Evolutionary conservation across 768 basidiomycete genomes (phyloP), one percentile per base, ranked within the genome.

Genomic region (Psilocybe azurescens): DNA sequence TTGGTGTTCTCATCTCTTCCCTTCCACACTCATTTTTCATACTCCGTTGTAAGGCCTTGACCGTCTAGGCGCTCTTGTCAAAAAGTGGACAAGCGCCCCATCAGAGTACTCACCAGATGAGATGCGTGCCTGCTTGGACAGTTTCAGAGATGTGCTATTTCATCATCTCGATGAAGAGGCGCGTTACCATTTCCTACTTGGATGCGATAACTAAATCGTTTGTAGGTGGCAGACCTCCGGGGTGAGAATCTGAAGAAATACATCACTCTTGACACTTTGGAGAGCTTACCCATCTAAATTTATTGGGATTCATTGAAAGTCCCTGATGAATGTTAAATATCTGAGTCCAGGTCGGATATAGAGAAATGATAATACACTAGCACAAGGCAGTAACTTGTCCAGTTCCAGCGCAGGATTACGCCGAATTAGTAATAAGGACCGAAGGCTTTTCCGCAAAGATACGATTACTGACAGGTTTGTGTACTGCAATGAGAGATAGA

Each of bases 91-190:
- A 55, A 69, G 68, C 29, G 75, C 81, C 16, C 82, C 81, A 5
- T 70, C 78, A 3, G 73, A 75, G 10, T 88, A 86, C 66, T 83
- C 82, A 6, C 82, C 85, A 0, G 64, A 70, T 5, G 82, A 84
- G 66, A 79, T 87, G 81, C 75, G 74, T 57, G 77, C 62, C 1
- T 85, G 82, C 62, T 66, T 86, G 14, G 84, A 87, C 63, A 72
- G 77, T 39, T 83, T 84, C 64, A 72, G 79, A 38, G 79, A 77
- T 29, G 81, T 84, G 5, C 72, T 86, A 20, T 86, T 85, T 69
- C 67, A 63, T 30, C 86, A 86, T 65, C 76, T 87, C 1, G 84
- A 86, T 68, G 75, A 86, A 70, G 84, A 86, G 74, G 83, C 83
- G 59, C 28, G 73, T 66, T 20, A 38, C 55, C 28, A 20, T 36